phyloP scores from a whole-genome alignment of 768 basidiomycete genomes.

The Tubosaeta sp. region DNA sequence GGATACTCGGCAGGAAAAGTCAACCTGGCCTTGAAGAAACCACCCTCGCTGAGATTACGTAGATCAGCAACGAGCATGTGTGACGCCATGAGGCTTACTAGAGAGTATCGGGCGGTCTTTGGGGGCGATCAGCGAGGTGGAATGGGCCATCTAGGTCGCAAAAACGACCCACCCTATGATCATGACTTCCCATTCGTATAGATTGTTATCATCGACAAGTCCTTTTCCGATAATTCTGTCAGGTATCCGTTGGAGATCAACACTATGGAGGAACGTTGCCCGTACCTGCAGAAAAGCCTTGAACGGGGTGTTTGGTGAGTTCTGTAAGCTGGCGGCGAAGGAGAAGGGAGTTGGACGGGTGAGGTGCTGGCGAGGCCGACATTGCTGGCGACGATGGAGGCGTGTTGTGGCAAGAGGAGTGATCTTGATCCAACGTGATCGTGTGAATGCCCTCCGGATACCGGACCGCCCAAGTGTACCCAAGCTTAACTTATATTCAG shows the following conservation, averaged over 20 bases:
- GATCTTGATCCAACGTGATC: constrained; percentile 2
- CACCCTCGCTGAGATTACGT: constrained; percentile 72
- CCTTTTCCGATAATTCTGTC: constrained; percentile 46
- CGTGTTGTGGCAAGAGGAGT: neutral
- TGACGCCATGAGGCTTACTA: constrained; percentile 54
- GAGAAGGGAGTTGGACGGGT: constrained; percentile 44
- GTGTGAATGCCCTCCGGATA: neutral
- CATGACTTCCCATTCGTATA: constrained; percentile 96
- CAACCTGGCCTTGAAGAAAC: constrained; percentile 88
- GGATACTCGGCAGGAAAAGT: constrained; percentile 91
- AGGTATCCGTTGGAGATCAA: constrained; percentile 32
- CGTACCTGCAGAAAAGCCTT: constrained; percentile 93
- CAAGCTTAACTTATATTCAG: no score
- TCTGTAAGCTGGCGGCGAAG: constrained; percentile 78
- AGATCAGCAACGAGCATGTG: constrained; percentile 2
- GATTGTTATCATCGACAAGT: constrained; percentile 89
- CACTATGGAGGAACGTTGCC: constrained; percentile 22
- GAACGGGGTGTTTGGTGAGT: constrained; percentile 88
- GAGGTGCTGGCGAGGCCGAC: constrained; percentile 29
- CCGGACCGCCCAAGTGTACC: neutral
- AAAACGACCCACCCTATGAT: constrained; percentile 74
- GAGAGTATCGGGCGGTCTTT: constrained; percentile 85
- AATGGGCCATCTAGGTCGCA: constrained; percentile 10
- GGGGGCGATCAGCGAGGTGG: constrained; percentile 14
- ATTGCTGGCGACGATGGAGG: constrained; percentile 11